phyloP scores from a whole-genome alignment of 2,329 filamentous ascomycete genomes.

The Sporothrix euskadiensis region DNA sequence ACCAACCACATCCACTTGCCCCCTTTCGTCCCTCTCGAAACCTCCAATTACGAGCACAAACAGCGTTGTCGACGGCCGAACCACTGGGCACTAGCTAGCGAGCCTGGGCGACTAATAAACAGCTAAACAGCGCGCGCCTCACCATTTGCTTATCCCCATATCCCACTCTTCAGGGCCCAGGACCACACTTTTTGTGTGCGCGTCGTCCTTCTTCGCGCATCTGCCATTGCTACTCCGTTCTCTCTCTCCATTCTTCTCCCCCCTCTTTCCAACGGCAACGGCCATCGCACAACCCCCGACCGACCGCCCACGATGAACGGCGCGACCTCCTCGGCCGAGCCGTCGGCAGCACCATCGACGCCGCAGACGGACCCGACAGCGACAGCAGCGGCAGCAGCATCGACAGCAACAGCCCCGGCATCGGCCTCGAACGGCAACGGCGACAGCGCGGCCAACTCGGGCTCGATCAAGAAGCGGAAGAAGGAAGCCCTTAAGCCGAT shows the following conservation, averaged over 20 bases:
- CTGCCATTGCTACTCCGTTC: background rate
- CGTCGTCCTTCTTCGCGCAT: slow-evolving; percentile 1
- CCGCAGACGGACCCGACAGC: slow-evolving; percentile 24
- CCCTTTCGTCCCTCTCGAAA: background rate
- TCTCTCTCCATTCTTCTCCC: background rate
- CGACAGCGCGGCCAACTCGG: slow-evolving; percentile 20
- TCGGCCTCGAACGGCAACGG: slow-evolving; percentile 19
- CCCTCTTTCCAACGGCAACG: background rate
- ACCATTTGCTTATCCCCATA: slow-evolving; percentile 20
- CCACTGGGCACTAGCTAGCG: slow-evolving; percentile 18
- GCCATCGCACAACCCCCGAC: background rate
- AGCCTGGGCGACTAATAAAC: slow-evolving; percentile 21
- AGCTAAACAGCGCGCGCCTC: slow-evolving; percentile 26
- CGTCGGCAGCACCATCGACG: slow-evolving; percentile 17
- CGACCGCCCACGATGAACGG: slow-evolving; percentile 32
- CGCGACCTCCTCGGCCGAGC: slow-evolving; percentile 26
- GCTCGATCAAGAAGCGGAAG: slow-evolving; percentile 65
- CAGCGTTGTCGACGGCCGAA: slow-evolving; percentile 1
- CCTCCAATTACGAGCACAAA: slow-evolving; percentile 15
- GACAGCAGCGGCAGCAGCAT: background rate
- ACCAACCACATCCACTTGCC: background rate
- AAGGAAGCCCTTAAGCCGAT: slow-evolving; percentile 75
- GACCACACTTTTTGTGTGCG: slow-evolving; percentile 10
- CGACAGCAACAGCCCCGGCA: slow-evolving; percentile 6
- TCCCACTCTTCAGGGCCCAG: slow-evolving; percentile 11